phyloP scores from a whole-genome alignment of 2,329 filamentous ascomycete genomes.

The Aspergillus versicolor region DNA sequence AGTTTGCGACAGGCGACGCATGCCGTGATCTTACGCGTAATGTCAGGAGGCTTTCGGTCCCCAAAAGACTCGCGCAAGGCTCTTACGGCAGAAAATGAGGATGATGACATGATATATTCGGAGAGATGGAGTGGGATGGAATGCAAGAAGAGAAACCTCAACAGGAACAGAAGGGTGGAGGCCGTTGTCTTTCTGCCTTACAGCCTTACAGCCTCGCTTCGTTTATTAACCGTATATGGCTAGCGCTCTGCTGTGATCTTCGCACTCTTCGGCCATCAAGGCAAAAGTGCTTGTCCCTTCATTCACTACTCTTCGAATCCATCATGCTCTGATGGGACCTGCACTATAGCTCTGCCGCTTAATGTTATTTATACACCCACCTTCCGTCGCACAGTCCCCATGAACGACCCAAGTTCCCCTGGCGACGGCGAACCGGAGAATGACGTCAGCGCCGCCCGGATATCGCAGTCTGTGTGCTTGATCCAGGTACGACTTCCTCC shows the following conservation, averaged over 20 bases:
- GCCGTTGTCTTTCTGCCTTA: not conserved
- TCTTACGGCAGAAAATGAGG: not conserved
- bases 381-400: not conserved
- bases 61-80: not conserved
- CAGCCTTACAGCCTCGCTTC: not conserved
- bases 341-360: no score
- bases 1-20: not conserved
- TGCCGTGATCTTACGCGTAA: not conserved
- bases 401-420: not conserved
- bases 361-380: no score
- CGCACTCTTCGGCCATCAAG: not conserved
- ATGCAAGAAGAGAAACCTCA: not conserved
- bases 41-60: not conserved
- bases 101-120: not conserved
- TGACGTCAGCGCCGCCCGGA: conserved; percentile 1
- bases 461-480: not conserved
- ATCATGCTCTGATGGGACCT: no score
- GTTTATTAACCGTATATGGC: not conserved
- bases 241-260: not conserved
- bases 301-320: no score
- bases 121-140: not conserved
- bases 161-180: not conserved
- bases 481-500: conserved; percentile 1
- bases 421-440: not conserved
- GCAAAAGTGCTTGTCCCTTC: not conserved